Conservation (phyloP, 169 alveolate species). For the Ichthyophthirius multifiliis region DNA sequence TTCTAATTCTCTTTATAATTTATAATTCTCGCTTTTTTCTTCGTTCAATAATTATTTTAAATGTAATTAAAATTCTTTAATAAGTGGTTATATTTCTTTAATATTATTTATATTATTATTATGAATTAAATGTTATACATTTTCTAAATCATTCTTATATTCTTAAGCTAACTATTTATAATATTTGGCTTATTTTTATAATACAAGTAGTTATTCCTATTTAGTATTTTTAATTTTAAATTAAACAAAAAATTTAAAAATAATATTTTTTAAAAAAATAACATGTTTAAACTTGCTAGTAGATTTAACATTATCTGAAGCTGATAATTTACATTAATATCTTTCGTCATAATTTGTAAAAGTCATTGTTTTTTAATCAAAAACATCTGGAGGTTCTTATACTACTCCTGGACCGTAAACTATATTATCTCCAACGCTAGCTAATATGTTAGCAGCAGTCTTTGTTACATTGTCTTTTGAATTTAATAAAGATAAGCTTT, state of each 20-base stretch:
- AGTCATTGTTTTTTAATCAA: conserved; percentile 27
- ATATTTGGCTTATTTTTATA: not conserved
- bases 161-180: not conserved
- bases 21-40: conserved; percentile 6
- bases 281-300: not conserved
- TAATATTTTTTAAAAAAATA: not conserved
- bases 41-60: not conserved
- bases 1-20: conserved; percentile 10
- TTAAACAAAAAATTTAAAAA: not conserved
- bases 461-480: conserved; percentile 17
- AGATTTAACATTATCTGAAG: not conserved
- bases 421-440: not conserved
- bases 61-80: not conserved
- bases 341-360: conserved; percentile 20
- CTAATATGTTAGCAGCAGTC: conserved; percentile 24
- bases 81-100: conserved; percentile 12
- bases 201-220: not conserved
- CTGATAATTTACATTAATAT: not conserved
- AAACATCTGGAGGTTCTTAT: conserved; percentile 40
- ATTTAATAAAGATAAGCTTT: conserved; percentile 12
- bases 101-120: conserved; percentile 15
- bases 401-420: conserved; percentile 11
- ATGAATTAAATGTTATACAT: not conserved
- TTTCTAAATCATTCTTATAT: conserved; percentile 5
- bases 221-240: not conserved